Base-by-base conservation (phyloP, 108 stramenopile species). In the Skeletonema costatum region DNA sequence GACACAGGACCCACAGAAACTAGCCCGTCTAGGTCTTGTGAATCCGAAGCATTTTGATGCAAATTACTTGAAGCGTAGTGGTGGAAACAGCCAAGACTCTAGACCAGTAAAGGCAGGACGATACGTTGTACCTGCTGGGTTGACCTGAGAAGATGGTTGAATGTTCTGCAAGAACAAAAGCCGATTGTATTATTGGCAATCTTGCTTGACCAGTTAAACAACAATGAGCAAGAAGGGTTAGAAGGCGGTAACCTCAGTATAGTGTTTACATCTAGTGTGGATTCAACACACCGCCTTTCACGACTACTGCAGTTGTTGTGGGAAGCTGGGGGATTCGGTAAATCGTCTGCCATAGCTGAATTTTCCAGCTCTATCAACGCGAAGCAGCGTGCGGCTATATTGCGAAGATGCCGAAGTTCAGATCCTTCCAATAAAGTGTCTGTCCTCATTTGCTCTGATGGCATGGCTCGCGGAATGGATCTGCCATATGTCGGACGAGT, bases 1-100 rank as follows among this genome's bases (percentile, higher is more conserved):
- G 68, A 97, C 98, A 31, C 91, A 88, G 51, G 96, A 98, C 89
- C 98, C 98, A 11, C 97, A 94, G 78, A 98, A 98, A 70, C 88
- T 98, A 35, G 92, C 97, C 4, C 59, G 92, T 21, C 86, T 97
- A 13, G 89, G 87, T 32, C 82, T 98, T 31, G 76, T 86, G 17
- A 92, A 97, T 84, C 97, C 98, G 8, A 91, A 96, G 64, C 83
- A 95, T 36, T 97, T 89, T 76, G 90, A 91, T 68, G 94, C 93
- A 1, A 90, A 90, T 76, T 83, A 82, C 58, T 76, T 92, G 61
- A 86, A 66, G n/a, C 63, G 66, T 42, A 21, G 64, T 38, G 17
- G 4, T 12, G 9, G 12, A 33, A 44, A 74, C 10, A 71, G 82
- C 33, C 74, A 60, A 59, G 77, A 33, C 77, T 84, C 63, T 33